Base-by-base conservation (phyloP, 2,329 filamentous ascomycete genomes). In the Hirsutella minnesotensis region DNA sequence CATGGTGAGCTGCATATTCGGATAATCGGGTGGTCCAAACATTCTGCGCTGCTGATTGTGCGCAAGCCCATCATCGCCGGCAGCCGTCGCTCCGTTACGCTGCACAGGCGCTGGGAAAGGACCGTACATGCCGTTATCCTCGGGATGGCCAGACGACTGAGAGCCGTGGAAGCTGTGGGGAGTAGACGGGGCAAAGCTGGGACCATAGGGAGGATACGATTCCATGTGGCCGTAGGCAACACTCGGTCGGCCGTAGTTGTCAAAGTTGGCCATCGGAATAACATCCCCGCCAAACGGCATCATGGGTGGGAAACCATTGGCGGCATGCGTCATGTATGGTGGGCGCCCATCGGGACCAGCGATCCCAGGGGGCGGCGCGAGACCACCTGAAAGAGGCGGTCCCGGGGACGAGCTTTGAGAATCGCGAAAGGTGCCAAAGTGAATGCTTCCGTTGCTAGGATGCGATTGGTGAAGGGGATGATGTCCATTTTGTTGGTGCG, bases 101-200 rank as follows among this genome's bases (percentile, higher is more conserved):
- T 57, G 60, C 21, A 62, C 63, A 21, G 57, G 61, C 22, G 63
- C 53, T 40, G 60, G 53, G 34, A 63, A 66, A 46, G 66, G 67
- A 21, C 58, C 61, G 42, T 60, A 63, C 42, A 65, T 56, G 44
- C 61, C 63, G 24, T 60, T 64, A 12, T 72, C 69, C 33, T 69
- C 69, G 15, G 61, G 65, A 36, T 68, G 67, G 5, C 60, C 65
- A 2, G 76, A 77, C 30, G 73, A 68, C 46, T 79, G 77, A 3
- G 77, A 80, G 30, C 70, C 76, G 43, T 78, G 77, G 52, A 77
- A 77, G 56, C 75, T 80, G 47, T 75, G 75, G 4, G 75, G 72
- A 2, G 75, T 77, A 1, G 71, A 68, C 2, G 75, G 72, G 3
- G 69, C 71, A 52, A 73, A 73, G 49, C 60, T 63, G 48, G 58